These are phyloP conservation scores for Phyllosticta capitalensis DNA, from an alignment of 2,329 filamentous ascomycete genomes.

Conservation along the genomic window DNA sequence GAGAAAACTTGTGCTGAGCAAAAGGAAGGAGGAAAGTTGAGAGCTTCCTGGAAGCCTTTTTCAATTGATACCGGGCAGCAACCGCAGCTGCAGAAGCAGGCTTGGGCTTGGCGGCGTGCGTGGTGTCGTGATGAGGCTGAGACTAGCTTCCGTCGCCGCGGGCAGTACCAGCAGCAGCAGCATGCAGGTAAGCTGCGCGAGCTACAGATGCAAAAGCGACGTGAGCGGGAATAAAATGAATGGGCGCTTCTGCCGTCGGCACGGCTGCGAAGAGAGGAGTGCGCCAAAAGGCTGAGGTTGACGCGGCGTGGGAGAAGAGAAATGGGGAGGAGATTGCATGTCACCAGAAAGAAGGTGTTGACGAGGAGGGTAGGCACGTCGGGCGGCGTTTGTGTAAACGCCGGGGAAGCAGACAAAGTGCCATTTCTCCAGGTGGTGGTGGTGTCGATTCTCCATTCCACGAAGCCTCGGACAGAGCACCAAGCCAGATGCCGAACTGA, in stretches of 20 bases:
- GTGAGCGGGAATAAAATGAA: neutral
- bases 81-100: neutral
- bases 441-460: neutral
- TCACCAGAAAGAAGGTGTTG: neutral
- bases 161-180: neutral
- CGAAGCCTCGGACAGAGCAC: neutral
- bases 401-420: neutral
- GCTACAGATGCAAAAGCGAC: neutral
- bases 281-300: neutral
- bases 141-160: neutral
- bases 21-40: neutral
- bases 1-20: neutral
- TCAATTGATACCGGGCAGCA: neutral
- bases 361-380: too few relatives aligned
- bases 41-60: neutral
- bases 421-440: neutral
- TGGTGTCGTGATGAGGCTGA: neutral
- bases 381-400: neutral
- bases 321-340: neutral
- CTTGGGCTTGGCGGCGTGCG: neutral
- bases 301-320: neutral
- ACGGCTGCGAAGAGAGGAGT: neutral
- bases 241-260: neutral
- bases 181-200: neutral
- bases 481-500: neutral